Conservation (phyloP, 2,329 filamentous ascomycete species). For the Sphaceloma murrayae region DNA sequence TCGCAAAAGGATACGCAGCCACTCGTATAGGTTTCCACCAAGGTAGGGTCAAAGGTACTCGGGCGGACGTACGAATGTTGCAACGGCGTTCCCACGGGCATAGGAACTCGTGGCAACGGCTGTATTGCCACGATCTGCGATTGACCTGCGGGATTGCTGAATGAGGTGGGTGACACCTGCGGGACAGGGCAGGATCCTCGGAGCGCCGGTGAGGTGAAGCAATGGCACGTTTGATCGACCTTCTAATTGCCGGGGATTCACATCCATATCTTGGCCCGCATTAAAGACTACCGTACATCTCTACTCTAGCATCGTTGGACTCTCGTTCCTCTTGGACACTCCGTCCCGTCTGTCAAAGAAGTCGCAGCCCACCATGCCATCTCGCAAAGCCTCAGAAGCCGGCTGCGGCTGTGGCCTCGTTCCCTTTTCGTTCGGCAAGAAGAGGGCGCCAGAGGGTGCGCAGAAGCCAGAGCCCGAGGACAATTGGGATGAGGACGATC, state of each 20-base stretch:
- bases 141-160: conserved; percentile 1
- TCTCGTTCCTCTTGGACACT: too few relatives aligned
- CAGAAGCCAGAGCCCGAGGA: conserved; percentile 7
- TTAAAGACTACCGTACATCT: too few relatives aligned
- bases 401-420: conserved; percentile 13
- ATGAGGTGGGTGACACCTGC: neutral
- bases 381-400: conserved; percentile 6
- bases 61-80: too few relatives aligned
- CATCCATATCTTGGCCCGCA: neutral
- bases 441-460: neutral
- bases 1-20: too few relatives aligned
- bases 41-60: too few relatives aligned
- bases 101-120: conserved; percentile 14
- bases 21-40: too few relatives aligned
- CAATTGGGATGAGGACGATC: conserved; percentile 11
- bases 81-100: conserved; percentile 7
- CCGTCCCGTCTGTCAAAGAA: neutral
- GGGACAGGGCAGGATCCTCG: conserved; percentile 9
- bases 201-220: neutral
- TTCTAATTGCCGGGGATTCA: conserved; percentile 14
- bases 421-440: conserved; percentile 8
- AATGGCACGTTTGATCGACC: conserved; percentile 4
- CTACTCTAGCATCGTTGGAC: too few relatives aligned
- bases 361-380: conserved; percentile 9
- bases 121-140: conserved; percentile 15